phyloP scores from a whole-genome alignment of 305 asterid genomes.

The Solanum hybrid region DNA sequence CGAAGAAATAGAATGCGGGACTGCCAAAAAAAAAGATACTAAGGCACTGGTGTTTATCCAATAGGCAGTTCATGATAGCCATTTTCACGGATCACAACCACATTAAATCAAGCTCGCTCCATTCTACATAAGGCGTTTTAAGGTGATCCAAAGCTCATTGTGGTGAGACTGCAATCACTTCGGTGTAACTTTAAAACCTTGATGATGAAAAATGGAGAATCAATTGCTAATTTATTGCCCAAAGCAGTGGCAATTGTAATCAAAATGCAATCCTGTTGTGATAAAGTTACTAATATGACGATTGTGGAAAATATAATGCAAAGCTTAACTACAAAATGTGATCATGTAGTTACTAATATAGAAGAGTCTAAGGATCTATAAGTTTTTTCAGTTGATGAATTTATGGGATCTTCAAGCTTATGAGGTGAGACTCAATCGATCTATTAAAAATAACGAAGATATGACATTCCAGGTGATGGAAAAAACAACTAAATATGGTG shows the following conservation, averaged over 20 bases:
- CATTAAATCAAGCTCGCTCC: background rate
- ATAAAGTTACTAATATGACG: no score
- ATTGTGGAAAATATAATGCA: no score
- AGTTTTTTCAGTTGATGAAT: background rate
- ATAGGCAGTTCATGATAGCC: background rate
- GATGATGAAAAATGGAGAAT: no score
- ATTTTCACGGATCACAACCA: background rate
- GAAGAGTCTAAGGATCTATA: no score
- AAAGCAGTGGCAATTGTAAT: no score
- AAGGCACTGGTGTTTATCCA: background rate
- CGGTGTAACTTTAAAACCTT: no score
- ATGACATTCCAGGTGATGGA: no score
- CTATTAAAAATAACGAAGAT: no score
- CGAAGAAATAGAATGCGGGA: background rate
- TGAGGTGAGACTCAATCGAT: background rate
- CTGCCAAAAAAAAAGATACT: background rate
- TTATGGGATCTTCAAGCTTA: background rate
- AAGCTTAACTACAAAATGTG: no score
- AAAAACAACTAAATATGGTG: background rate
- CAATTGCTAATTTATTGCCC: no score
- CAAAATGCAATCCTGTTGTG: no score
- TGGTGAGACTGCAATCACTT: background rate
- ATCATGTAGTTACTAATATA: no score
- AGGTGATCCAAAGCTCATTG: slow-evolving; percentile 10
- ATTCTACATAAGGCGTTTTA: background rate